Evolutionary conservation across 2,329 filamentous ascomycete species (phyloP).

Genomic region (Seiridium unicorne): DNA sequence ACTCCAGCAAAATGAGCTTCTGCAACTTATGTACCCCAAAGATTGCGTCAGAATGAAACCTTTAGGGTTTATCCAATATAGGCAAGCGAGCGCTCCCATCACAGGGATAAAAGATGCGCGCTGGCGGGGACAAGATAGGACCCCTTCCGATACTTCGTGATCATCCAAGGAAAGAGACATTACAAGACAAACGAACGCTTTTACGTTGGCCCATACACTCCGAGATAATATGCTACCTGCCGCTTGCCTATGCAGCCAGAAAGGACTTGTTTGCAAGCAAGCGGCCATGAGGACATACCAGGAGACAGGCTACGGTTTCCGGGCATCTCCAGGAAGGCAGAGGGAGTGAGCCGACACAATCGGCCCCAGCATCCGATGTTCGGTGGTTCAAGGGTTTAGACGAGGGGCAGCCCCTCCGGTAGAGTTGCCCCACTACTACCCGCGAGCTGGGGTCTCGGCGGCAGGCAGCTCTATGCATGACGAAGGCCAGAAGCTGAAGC

Average conservation of each 20-base stretch:
- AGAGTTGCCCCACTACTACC: background rate
- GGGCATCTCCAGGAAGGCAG: no score
- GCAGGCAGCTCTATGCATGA: slow-evolving; percentile 20
- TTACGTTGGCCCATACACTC: no score
- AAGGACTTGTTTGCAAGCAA: no score
- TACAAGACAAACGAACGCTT: no score
- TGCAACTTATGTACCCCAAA: background rate
- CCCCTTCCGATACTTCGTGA: background rate
- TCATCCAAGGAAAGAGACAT: no score
- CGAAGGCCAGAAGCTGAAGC: slow-evolving; percentile 10
- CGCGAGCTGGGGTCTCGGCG: background rate
- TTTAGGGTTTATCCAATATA: background rate
- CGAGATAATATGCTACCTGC: no score
- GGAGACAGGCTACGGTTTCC: no score
- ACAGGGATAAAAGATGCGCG: background rate
- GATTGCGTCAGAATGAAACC: background rate
- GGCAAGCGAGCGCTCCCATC: background rate
- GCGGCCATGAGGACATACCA: no score
- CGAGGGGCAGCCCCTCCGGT: background rate
- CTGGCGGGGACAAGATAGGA: background rate
- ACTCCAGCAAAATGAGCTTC: background rate
- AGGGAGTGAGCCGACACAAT: no score
- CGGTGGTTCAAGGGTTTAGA: no score
- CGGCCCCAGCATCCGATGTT: no score
- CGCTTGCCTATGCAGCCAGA: no score